These are phyloP conservation scores for Phascolomyces articulosus DNA, from an alignment of 371 early-diverging fungal species.

Conservation along the genomic window DNA sequence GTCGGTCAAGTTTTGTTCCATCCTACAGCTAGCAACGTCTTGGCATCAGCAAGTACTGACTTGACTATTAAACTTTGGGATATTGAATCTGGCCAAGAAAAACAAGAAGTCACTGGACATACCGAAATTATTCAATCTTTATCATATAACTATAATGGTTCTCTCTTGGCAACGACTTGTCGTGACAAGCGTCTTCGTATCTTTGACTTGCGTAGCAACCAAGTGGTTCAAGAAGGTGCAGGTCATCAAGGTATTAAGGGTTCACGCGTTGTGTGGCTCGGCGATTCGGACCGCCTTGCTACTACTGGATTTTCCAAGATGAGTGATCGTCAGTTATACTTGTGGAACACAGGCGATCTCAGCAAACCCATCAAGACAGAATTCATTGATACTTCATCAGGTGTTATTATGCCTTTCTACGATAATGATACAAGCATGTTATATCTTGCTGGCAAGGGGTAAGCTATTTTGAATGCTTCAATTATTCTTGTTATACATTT, in stretches of 20 bases:
- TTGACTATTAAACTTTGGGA: constrained; percentile 97
- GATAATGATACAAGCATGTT: constrained; percentile 90
- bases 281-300: constrained; percentile 76
- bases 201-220: constrained; percentile 89
- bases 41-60: constrained; percentile 91
- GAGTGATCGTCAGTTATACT: constrained; percentile 89
- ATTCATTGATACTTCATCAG: constrained; percentile 91
- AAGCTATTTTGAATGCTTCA: neutral
- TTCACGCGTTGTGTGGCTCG: constrained; percentile 92
- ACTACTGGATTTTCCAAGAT: constrained; percentile 95
- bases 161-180: constrained; percentile 88
- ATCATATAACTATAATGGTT: constrained; percentile 89
- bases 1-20: constrained; percentile 98
- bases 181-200: constrained; percentile 95
- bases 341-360: constrained; percentile 86
- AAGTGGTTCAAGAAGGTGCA: constrained; percentile 78
- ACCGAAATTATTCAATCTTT: constrained; percentile 91
- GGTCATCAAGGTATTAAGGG: constrained; percentile 98
- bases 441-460: constrained; percentile 86
- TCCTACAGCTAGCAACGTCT: constrained; percentile 92
- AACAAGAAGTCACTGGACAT: constrained; percentile 89
- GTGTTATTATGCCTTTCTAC: constrained; percentile 95
- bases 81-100: constrained; percentile 88
- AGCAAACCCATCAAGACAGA: constrained; percentile 78
- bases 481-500: neutral